A percentile compares a stretch with the other conserved stretches of the same genome.
These are phyloP conservation scores for Corymbia calophylla DNA, from an alignment of 441 rosid genomes.

Conservation along the genomic window DNA sequence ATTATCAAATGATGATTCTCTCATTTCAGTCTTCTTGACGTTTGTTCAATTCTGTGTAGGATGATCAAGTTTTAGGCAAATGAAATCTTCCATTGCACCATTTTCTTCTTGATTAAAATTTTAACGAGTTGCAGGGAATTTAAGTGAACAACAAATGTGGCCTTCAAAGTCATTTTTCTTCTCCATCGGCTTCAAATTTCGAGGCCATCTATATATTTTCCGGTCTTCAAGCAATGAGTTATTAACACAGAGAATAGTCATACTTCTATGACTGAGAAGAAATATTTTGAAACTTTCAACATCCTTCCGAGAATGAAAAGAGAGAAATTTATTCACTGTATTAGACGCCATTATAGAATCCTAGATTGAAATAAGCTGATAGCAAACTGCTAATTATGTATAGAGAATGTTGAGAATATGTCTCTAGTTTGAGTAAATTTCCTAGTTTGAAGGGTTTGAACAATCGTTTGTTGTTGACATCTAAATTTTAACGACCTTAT, in stretches of 20 bases:
- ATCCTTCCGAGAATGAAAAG: not conserved
- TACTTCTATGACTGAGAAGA: not conserved
- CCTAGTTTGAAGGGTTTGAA: not conserved
- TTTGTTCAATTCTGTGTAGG: not conserved
- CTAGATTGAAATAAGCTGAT: not conserved
- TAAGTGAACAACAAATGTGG: not conserved
- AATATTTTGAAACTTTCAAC: not conserved
- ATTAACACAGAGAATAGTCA: not conserved
- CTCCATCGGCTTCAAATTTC: not conserved
- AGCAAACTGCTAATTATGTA: not conserved
- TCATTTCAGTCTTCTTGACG: not conserved
- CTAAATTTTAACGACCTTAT: rapidly evolving
- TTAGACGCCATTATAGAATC: not conserved
- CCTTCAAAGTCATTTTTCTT: not conserved
- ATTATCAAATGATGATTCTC: too few species aligned
- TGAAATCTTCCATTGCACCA: not conserved
- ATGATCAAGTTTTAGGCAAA: not conserved
- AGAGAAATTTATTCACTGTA: not conserved
- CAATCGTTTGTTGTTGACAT: rapidly evolving
- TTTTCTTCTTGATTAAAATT: not conserved
- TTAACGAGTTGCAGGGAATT: not conserved
- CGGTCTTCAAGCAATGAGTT: not conserved
- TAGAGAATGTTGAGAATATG: not conserved
- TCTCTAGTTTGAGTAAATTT: rapidly evolving
- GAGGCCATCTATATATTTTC: not conserved